Evolutionary conservation across 108 stramenopile genomes (phyloP), one percentile per base, ranked within the genome.

Genomic region (Cyclostephanos invisitatus): DNA sequence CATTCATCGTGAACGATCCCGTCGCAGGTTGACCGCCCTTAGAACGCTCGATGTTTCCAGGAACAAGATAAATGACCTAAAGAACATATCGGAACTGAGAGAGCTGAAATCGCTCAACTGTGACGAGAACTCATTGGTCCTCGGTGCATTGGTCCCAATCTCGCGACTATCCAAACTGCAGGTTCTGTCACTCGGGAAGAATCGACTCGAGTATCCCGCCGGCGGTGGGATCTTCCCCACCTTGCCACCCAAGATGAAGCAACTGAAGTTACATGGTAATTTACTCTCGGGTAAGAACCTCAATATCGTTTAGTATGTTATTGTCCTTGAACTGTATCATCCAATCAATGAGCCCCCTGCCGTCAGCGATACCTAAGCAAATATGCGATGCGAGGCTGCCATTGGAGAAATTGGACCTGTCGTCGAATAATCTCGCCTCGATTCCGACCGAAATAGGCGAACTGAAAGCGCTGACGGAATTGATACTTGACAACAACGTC

Each of bases 21-120:
- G 50, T 58, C 36, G 29, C 28, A 87, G 89, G 71, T 80, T 88
- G 62, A 67, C 83, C 25, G 85, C 83, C 36, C 67, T 92, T 9
- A 77, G 73, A 25, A 91, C 91, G 22, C 74, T 95, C 21, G 93
- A 95, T 73, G 63, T 95, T 3, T 92, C 89, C 15, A 86, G 84
- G 60, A 95, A 95, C 64, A 76, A 83, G 62, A 36, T 95, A 10
- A 79, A 64, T 29, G 48, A 47, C 3, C 80, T 90, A 5, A 83
- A 75, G 0, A 51, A 82, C 22, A 50, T 95, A 48, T 66, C 81
- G 46, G 73, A 69, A 40, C 60, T 95, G 27, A 82, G 67, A 38
- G 71, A 85, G 29, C 66, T 95, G 29, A 92, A 92, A 76, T 87
- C 90, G 9, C 73, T 95, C 36, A 91, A 92, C 69, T 73, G 89